A percentile compares a stretch with the other conserved stretches of the same genome.
phyloP scores from a whole-genome alignment of 768 basidiomycete species.

The Agaricus blazei region DNA sequence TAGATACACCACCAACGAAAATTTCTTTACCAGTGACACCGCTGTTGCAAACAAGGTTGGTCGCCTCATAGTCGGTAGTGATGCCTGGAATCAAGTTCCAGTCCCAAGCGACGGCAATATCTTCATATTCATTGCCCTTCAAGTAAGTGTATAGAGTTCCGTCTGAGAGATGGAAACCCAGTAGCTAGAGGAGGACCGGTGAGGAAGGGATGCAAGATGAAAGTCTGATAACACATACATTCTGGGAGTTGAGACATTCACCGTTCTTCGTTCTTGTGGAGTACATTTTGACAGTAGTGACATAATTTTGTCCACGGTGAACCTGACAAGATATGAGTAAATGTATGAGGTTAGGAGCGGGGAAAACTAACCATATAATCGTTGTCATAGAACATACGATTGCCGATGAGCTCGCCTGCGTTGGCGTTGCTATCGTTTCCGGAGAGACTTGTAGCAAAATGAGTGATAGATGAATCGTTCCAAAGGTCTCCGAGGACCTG shows the following conservation, averaged over 20 bases:
- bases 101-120: constrained; percentile 69
- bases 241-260: constrained; percentile 62
- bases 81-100: constrained; percentile 76
- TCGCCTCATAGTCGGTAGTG: constrained; percentile 59
- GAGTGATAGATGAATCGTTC: constrained; percentile 34
- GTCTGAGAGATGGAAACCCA: constrained; percentile 68
- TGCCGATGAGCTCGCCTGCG: constrained; percentile 47
- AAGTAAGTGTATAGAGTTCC: constrained; percentile 62
- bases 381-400: constrained; percentile 59
- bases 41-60: constrained; percentile 45
- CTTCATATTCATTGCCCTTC: constrained; percentile 65
- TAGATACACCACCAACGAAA: constrained; percentile 66
- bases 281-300: constrained; percentile 60
- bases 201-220: background rate
- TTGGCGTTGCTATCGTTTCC: constrained; percentile 39
- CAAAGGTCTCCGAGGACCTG: constrained; percentile 46
- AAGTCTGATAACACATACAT: constrained; percentile 29
- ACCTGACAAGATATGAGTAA: constrained; percentile 34
- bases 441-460: constrained; percentile 35
- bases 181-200: constrained; percentile 30
- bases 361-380: constrained; percentile 57
- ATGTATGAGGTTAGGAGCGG: background rate
- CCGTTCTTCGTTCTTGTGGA: constrained; percentile 55
- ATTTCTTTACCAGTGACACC: constrained; percentile 39
- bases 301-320: constrained; percentile 54